Percentiles rank a stretch among this genome's conserved stretches.
Evolutionary conservation across 1,284 basidiomycete species (phyloP).

Genomic region (Austroboletus novae-zelandiae): DNA sequence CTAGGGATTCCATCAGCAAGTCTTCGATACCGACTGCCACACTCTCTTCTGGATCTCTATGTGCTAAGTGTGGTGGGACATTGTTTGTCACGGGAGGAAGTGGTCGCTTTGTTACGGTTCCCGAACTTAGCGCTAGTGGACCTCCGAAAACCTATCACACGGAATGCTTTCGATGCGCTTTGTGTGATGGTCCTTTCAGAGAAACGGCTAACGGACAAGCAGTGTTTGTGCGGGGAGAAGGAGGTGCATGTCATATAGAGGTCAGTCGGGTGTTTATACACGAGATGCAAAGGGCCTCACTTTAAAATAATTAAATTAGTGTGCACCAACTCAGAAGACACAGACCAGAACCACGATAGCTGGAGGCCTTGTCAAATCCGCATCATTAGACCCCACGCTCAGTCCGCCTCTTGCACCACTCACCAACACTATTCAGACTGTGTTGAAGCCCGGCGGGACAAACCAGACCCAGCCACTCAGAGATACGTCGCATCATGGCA

Average conservation of each 20-base stretch:
- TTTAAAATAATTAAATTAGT: constrained; percentile 44
- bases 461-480: constrained; percentile 9
- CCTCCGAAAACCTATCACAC: constrained; percentile 62
- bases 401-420: constrained; percentile 20
- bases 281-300: constrained; percentile 1
- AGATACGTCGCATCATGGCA: constrained; percentile 11
- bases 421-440: constrained; percentile 25
- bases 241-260: constrained; percentile 69
- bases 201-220: constrained; percentile 60
- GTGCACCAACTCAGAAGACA: constrained; percentile 55
- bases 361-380: constrained; percentile 23
- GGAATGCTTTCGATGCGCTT: constrained; percentile 68
- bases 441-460: constrained; percentile 21
- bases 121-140: constrained; percentile 46
- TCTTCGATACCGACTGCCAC: constrained; percentile 25
- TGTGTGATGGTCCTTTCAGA: constrained; percentile 63
- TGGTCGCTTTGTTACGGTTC: constrained; percentile 66
- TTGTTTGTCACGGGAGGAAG: constrained; percentile 56
- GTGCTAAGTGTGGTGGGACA: constrained; percentile 55
- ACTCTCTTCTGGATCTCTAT: constrained; percentile 36
- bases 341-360: constrained; percentile 32
- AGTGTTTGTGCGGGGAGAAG: constrained; percentile 60
- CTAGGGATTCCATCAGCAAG: constrained; percentile 20
- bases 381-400: constrained; percentile 14
- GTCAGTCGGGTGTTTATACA: constrained; percentile 39